Base-by-base conservation (phyloP, 352 stramenopile genomes). In the Globisporangium takayamanum region DNA sequence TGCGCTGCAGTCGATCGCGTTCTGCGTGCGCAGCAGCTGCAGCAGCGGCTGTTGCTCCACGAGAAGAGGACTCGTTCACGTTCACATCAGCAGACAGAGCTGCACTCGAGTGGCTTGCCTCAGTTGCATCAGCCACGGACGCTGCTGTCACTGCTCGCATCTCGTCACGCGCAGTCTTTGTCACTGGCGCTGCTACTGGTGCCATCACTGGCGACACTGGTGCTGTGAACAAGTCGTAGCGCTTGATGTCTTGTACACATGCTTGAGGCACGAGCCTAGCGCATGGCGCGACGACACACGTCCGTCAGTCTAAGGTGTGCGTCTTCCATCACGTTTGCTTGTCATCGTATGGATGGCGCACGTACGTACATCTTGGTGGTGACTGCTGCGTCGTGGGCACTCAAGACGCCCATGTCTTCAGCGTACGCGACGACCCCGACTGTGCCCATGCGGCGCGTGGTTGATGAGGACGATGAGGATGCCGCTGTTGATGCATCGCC, bases 401-500 rank as follows among this genome's bases (percentile, higher is more conserved):
- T 55, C 10, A 70, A 25, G n/a, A 60, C 15, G 3, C 72, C 72
- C 26, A 70, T 53, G 58, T 80, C 70, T 45, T 80, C 72, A 25
- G 69, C 60, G 52, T 74, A 74, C 20, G 72, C 70, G 5, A 64
- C 70, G 44, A 80, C 60, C n/a, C 58, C 54, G 22, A 74, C 53
- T 28, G 55, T 68, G 33, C 72, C 72, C 18, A 76, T 46, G 49
- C 55, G 47, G n/a, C 60, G 58, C 22, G 25, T 6, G 7, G 50
- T 55, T 11, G 26, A 22, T 14, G 50, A 58, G 6, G 26, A 20
- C 25, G 26, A 6, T 36, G 46, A 20, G 12, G 26, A 6, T 36
- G 46, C 2, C 16, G 12, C 22, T 0, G 4, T 7, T 2, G 5
- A 18, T 4, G 11, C 7, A 18, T 50, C 39, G 5, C 22, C 14